Base-by-base conservation (phyloP, 805 yeast genomes). In the Candida ortonii region DNA sequence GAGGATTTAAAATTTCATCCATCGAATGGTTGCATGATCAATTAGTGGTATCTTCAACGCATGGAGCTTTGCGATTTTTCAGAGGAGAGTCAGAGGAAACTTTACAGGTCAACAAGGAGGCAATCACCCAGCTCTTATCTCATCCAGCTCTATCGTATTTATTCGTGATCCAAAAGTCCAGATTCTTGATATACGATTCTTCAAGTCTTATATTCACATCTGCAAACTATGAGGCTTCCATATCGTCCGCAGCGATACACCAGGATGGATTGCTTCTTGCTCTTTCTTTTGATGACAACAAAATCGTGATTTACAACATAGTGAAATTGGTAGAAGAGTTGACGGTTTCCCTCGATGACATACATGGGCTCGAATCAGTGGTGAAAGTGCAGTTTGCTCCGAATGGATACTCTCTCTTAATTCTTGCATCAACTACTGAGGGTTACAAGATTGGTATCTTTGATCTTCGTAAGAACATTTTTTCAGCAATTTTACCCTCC, bases 361-460 rank as follows among this genome's bases (percentile, higher is more conserved):
- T 39, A 4, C 22, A 27, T 16, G 31, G 23, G 11, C 31, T 37
- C 7, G 15, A 19, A 1, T 22, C 34, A 1, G 59, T 72, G 7
- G 43, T 54, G 5, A 53, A 59, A n/a, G 36, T 79, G 9, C 49
- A 53, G 25, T 80, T 78, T 57, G 82, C 80, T 2, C 61, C 65
- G 18, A 82, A 82, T 50, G 90, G 90, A 1, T 79, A 76, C 53
- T 78, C 81, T 72, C 50, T 82, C 13, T 22, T 54, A 11, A 38
- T 54, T 10, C 20, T 33, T 4, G 26, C 26, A 18, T 16, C 28
- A 9, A 32, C 42, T 2, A 30, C 36, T 9, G 43, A 41, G 15
- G 38, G 33, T 6, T 38, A 39, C 12, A 30, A 28, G 7, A 16
- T 49, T 14, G 48, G 46, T 6, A 35, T 56, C 8, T 49, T 37